Base-by-base conservation (phyloP, 306 rosid genomes). In the Corylus avellana region DNA sequence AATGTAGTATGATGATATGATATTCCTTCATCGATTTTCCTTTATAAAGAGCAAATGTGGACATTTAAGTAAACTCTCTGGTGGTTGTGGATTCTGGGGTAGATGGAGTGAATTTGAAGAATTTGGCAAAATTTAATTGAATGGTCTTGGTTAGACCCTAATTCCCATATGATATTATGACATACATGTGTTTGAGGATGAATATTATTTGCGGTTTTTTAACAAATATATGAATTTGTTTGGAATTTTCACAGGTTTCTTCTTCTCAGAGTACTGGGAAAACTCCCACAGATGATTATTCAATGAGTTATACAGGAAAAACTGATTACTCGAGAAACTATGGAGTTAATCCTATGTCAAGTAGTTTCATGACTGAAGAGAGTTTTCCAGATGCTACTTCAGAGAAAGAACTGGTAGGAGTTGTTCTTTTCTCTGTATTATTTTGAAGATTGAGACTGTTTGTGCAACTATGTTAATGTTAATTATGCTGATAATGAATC, bases 351-450 rank as follows among this genome's bases (percentile, higher is more conserved):
- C 80, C 48, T 13, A 61, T 88, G 66, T 79, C 84, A 48, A 85
- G 87, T 73, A 86, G 89, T 78, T 83, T 85, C 71, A 63, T 67
- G 66, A 74, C 86, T 29, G 98, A 92, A 55, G 97, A 90, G 70
- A 50, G 64, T 77, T 81, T 86, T 67, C 92, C 95, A 1, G 91
- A 95, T 84, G 99, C 99, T 57, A 80, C 85, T 84, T 92, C 96
- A 0, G 98, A 95, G 87, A 95, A 95, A 85, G 99, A 92, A 74
- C 86, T 86, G 94, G 98, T 95, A 79, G 78, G 80, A 18, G 5
- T 57, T 73, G 10, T 72, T 72, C 12, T 29, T 35, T 12, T 48
- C 0, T 14, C 47, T 18, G 50, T 37, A 73, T 11, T 18, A 55
- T 39, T 67, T 18, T 42, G 50, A 67, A 16, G 29, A 67, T n/a